Conservation (phyloP, 1,139 yeast species). For the Saccharomyces hybrid region DNA sequence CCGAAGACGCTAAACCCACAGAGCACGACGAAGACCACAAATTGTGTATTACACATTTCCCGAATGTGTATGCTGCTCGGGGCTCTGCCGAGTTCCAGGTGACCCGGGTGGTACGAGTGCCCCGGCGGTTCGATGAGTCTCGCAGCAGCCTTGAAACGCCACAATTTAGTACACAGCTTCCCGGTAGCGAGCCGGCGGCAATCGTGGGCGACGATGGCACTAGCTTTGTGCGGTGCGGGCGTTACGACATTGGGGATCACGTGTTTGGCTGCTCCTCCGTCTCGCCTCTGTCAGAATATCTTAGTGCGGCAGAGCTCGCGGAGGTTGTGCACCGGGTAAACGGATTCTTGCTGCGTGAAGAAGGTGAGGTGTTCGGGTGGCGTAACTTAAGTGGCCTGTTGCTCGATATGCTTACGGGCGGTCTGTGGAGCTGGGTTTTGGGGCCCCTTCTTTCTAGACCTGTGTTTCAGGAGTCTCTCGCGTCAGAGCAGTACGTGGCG, state of each 20-base stretch:
- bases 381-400: slow-evolving; percentile 37
- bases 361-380: slow-evolving; percentile 36
- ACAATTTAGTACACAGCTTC: slow-evolving; percentile 48
- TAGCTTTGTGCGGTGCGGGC: slow-evolving; percentile 36
- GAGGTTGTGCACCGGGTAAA: slow-evolving; percentile 44
- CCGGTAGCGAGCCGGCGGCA: slow-evolving; percentile 68
- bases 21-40: slow-evolving; percentile 30
- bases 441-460: slow-evolving; percentile 6
- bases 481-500: slow-evolving; percentile 42
- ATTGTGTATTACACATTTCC: slow-evolving; percentile 56
- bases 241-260: slow-evolving; percentile 36
- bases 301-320: slow-evolving; percentile 36
- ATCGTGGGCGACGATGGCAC: slow-evolving; percentile 25
- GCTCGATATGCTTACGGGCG: slow-evolving; percentile 43
- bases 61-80: slow-evolving; percentile 41
- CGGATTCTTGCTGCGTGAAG: slow-evolving; percentile 30
- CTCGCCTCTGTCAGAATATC: slow-evolving; percentile 45
- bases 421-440: slow-evolving; percentile 31
- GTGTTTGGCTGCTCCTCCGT: slow-evolving; percentile 46
- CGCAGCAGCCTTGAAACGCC: slow-evolving; percentile 36
- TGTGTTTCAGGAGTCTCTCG: slow-evolving; percentile 5
- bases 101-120: slow-evolving; percentile 59
- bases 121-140: slow-evolving; percentile 38
- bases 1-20: slow-evolving; percentile 2
- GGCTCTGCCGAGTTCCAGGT: slow-evolving; percentile 30